Evolutionary conservation across 192 early-diverging fungal species (phyloP).

Genomic region (Mortierella claussenii): DNA sequence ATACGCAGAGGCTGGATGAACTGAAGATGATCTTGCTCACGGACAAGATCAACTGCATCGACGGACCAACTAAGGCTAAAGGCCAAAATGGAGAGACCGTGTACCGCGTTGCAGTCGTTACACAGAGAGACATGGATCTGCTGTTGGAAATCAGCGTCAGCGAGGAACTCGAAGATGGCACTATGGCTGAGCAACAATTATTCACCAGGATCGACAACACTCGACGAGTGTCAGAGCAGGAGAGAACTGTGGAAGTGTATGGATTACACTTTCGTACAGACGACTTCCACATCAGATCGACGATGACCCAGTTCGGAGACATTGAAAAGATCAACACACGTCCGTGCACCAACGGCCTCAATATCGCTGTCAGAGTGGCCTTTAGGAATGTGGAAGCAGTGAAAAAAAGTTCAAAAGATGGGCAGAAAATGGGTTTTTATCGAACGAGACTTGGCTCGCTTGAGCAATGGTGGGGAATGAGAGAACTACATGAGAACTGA

Average conservation of each 20-base stretch:
- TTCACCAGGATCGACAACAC: constrained; percentile 10
- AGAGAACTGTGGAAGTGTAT: constrained; percentile 11
- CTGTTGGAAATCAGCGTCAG: neutral
- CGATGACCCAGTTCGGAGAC: constrained; percentile 1
- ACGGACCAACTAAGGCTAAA: neutral
- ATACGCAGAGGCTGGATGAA: neutral
- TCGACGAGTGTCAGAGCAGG: neutral
- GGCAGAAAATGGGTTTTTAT: neutral
- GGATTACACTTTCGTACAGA: neutral
- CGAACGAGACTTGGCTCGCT: constrained; percentile 1
- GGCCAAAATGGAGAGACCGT: neutral
- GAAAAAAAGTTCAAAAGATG: neutral
- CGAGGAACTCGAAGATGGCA: neutral
- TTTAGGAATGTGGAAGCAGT: neutral
- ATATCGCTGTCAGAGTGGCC: neutral
- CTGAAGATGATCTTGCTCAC: neutral
- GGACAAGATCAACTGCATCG: neutral
- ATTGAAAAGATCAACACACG: constrained; percentile 1
- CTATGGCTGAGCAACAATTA: neutral
- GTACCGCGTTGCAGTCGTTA: neutral
- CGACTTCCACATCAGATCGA: neutral
- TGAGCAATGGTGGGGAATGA: constrained; percentile 3
- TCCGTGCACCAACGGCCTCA: neutral
- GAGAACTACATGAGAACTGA: neutral
- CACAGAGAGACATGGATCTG: neutral